These are phyloP conservation scores for Xanthoparmelia taractica DNA, from an alignment of 495 filamentous ascomycete species.

Conservation along the genomic window DNA sequence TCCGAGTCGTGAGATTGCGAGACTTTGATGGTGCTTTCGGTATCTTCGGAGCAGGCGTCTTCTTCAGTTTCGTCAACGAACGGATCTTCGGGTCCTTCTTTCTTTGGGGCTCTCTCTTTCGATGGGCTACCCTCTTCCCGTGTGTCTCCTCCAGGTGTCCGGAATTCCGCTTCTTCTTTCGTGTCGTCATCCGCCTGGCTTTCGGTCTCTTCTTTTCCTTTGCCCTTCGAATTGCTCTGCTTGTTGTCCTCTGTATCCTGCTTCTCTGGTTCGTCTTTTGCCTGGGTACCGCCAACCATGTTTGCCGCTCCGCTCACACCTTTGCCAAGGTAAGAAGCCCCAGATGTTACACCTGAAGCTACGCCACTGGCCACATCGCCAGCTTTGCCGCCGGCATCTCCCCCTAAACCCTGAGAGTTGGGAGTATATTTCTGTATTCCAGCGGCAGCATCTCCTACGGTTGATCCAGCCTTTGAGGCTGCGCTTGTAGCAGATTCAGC, in stretches of 20 bases:
- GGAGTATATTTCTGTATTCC: conserved; percentile 3
- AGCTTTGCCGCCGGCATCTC: conserved; percentile 4
- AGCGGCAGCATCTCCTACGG: neutral
- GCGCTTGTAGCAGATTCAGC: neutral
- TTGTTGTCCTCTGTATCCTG: neutral
- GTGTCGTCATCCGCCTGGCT: neutral
- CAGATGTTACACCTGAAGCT: conserved; percentile 4
- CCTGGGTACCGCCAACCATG: neutral
- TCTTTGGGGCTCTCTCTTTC: neutral
- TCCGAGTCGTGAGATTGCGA: conserved; percentile 5
- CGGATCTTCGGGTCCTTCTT: conserved; percentile 5
- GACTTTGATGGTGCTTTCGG: conserved; percentile 5
- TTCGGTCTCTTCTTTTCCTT: neutral
- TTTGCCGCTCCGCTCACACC: conserved; percentile 2
- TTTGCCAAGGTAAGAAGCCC: conserved; percentile 1
- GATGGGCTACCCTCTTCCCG: neutral
- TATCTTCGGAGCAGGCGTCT: conserved; percentile 2
- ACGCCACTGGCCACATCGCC: conserved; percentile 7
- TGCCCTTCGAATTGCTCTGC: neutral
- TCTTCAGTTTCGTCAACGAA: conserved; percentile 2
- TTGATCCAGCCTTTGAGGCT: neutral
- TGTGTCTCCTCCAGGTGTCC: neutral
- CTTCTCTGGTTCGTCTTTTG: neutral
- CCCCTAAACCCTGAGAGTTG: conserved; percentile 4
- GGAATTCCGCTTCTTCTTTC: neutral